A percentile compares a stretch with the other conserved stretches of the same genome.
Evolutionary conservation across 257 asterid genomes (phyloP).

Genomic region (Euphrasia confusa): DNA sequence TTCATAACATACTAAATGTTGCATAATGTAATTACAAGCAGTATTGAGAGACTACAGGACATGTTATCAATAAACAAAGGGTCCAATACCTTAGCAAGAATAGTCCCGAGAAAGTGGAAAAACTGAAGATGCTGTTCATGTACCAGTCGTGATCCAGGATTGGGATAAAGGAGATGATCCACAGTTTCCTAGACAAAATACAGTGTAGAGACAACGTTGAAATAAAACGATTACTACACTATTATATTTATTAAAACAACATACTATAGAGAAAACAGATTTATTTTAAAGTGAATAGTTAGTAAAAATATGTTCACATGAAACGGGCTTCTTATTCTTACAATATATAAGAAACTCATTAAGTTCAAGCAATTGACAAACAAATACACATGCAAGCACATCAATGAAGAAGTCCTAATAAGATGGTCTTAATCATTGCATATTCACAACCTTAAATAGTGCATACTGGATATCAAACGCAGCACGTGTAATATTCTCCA

Average conservation of each 20-base stretch:
- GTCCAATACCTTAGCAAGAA: slow-evolving; percentile 85
- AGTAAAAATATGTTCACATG: slow-evolving; percentile 1
- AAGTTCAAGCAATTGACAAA: slow-evolving; percentile 9
- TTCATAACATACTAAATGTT: no score
- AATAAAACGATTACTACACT: slow-evolving; percentile 1
- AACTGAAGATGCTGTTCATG: slow-evolving; percentile 90
- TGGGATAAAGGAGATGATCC: slow-evolving; percentile 94
- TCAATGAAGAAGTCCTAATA: slow-evolving; percentile 21
- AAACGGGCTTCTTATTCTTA: slow-evolving; percentile 4
- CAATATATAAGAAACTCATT: background rate
- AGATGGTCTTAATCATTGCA: slow-evolving; percentile 10
- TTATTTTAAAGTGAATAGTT: background rate
- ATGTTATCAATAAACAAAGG: slow-evolving; percentile 20
- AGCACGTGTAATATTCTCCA: slow-evolving; percentile 87
- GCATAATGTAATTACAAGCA: slow-evolving; percentile 11
- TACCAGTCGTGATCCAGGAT: slow-evolving; percentile 89
- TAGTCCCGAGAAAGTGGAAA: slow-evolving; percentile 91
- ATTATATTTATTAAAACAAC: background rate
- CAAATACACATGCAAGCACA: slow-evolving; percentile 23
- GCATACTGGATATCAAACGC: slow-evolving; percentile 98
- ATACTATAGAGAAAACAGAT: background rate
- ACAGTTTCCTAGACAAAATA: slow-evolving; percentile 67
- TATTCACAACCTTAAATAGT: slow-evolving; percentile 75
- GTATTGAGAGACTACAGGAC: slow-evolving; percentile 6
- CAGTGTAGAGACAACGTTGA: slow-evolving; percentile 6